Base-by-base conservation (phyloP, 495 filamentous ascomycete genomes). In the Trichoderma virens region DNA sequence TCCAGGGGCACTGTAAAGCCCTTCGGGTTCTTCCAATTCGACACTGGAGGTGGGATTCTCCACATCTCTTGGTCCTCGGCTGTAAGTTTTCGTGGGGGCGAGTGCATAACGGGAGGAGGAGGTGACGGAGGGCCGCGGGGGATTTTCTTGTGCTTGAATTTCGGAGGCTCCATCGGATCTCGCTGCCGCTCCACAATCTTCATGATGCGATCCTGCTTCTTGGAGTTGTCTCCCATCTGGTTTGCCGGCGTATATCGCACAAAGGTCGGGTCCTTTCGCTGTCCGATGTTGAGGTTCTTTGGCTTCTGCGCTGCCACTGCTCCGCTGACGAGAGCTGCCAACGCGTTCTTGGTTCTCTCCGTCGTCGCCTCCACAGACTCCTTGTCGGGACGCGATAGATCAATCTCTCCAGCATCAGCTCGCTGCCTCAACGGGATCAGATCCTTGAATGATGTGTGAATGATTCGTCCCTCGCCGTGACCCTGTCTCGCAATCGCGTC, bases 11-110 rank as follows among this genome's bases (percentile, higher is more conserved):
- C 91, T 0, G 94, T 99, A 69, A 97, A 99, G 71, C 94, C 94
- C 77, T 97, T 97, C 0, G 93, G 90, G 70, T 99, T 99, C 84
- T 99, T 99, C 94, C 94, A 99, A 73, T 97, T 96, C 18, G 90
- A 95, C 2, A 99, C 89, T 0, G 95, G 89, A 0, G 94, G 93
- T 0, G 94, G 92, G 38, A 98, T 96, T 66, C 87, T 91, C 94
- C 94, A 98, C 16, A 88, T 90, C 74, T 97, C 94, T 76, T 98
- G 95, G 69, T 99, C 94, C 73, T 93, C 93, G 13, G 94, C 94
- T 0, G 95, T 98, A 28, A 98, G 83, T 74, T 98, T 98, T 65
- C 94, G 80, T 2, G 94, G 93, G 23, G 94, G 94, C 4, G 91
- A 96, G 69, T 97, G 95, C 86, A 99, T 91, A 47, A 99, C 84